phyloP scores from a whole-genome alignment of 2,329 filamentous ascomycete species.

The Paracamarosporium sp. region DNA sequence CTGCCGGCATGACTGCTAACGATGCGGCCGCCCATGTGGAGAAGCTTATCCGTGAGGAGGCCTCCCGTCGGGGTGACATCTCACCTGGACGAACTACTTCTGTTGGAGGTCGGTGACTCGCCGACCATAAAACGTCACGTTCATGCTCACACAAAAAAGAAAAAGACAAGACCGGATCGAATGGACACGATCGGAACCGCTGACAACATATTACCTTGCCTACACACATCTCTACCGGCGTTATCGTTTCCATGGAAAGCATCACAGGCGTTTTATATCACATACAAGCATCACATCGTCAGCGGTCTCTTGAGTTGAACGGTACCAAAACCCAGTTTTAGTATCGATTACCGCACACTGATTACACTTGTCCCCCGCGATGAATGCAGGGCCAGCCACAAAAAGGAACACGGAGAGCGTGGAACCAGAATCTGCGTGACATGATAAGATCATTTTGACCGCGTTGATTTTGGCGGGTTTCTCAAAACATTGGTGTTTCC shows the following conservation, averaged over 20 bases:
- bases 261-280: slow-evolving; percentile 43
- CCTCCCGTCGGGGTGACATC: slow-evolving; percentile 44
- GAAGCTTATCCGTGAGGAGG: slow-evolving; percentile 55
- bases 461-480: background rate
- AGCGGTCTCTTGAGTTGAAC: slow-evolving; percentile 4
- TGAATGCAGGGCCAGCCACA: background rate
- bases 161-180: background rate
- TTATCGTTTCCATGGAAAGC: slow-evolving; percentile 22
- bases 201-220: slow-evolving; percentile 6
- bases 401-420: background rate
- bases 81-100: slow-evolving; percentile 37
- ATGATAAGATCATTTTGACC: background rate
- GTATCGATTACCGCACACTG: slow-evolving; percentile 1
- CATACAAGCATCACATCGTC: slow-evolving; percentile 8
- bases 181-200: background rate
- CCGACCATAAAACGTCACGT: slow-evolving; percentile 12
- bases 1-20: slow-evolving; percentile 49
- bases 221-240: slow-evolving; percentile 19
- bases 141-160: slow-evolving; percentile 10
- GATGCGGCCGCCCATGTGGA: slow-evolving; percentile 53
- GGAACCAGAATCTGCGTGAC: background rate
- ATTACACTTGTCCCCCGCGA: slow-evolving; percentile 7
- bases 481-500: slow-evolving; percentile 9
- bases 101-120: slow-evolving; percentile 41
- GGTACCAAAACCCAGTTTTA: slow-evolving; percentile 1